A percentile compares a stretch with the other conserved stretches of the same genome.
Conservation (phyloP, 1,284 basidiomycete species). For the Leccinum holopus region DNA sequence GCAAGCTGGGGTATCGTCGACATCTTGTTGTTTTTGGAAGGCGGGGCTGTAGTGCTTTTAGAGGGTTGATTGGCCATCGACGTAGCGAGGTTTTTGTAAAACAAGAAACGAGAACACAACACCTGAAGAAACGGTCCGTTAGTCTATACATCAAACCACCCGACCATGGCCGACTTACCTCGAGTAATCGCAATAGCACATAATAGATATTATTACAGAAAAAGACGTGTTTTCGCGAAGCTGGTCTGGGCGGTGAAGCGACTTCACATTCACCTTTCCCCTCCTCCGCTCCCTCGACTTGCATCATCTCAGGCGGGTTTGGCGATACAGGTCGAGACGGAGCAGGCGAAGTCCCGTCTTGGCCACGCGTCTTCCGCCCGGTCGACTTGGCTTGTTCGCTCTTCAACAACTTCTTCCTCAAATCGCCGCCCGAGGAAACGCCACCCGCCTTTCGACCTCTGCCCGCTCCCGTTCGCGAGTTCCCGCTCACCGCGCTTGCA, state of each 20-base stretch:
- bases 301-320: slow-evolving; percentile 45
- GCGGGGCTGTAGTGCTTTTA: slow-evolving; percentile 27
- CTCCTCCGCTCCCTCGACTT: slow-evolving; percentile 32
- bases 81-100: slow-evolving; percentile 74
- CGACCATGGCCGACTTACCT: slow-evolving; percentile 51
- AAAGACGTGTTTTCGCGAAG: slow-evolving; percentile 60
- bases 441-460: slow-evolving; percentile 41
- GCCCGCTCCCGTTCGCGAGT: slow-evolving; percentile 37
- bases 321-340: slow-evolving; percentile 50
- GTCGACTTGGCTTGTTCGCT: slow-evolving; percentile 74
- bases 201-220: slow-evolving; percentile 93
- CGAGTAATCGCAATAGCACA: slow-evolving; percentile 77
- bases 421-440: slow-evolving; percentile 52
- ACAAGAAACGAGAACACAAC: slow-evolving; percentile 80
- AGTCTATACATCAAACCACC: background rate
- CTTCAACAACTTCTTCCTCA: slow-evolving; percentile 74
- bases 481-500: slow-evolving; percentile 38
- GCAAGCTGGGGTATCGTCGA: slow-evolving; percentile 14
- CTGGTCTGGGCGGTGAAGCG: slow-evolving; percentile 19
- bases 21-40: slow-evolving; percentile 38
- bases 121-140: slow-evolving; percentile 47
- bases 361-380: slow-evolving; percentile 55
- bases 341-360: slow-evolving; percentile 38
- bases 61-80: slow-evolving; percentile 42
- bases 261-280: slow-evolving; percentile 28